phyloP scores from a whole-genome alignment of 2,329 filamentous ascomycete genomes.

The Fusarium newnesense region DNA sequence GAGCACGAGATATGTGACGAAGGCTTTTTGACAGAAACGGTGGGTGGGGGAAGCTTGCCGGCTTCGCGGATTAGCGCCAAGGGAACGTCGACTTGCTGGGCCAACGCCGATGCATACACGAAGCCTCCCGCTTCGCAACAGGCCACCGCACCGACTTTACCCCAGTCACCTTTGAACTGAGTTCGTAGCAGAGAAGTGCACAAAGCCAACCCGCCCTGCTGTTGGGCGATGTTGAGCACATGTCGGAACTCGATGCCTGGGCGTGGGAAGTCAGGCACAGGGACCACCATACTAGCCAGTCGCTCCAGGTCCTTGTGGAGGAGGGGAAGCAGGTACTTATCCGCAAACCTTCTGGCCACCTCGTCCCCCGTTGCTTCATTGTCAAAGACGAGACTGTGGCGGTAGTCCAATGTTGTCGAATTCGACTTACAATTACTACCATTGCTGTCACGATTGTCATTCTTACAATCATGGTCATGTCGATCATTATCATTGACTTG shows the following conservation, averaged over 20 bases:
- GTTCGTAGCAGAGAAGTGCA: slow-evolving; percentile 57
- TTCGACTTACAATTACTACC: background rate
- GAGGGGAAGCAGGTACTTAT: slow-evolving; percentile 56
- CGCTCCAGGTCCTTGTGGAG: slow-evolving; percentile 57
- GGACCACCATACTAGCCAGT: slow-evolving; percentile 46
- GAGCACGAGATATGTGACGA: slow-evolving; percentile 62
- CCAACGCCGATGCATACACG: slow-evolving; percentile 64
- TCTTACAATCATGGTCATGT: slow-evolving; percentile 47
- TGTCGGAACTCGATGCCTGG: slow-evolving; percentile 52
- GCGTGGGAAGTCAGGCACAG: background rate
- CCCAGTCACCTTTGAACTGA: slow-evolving; percentile 60
- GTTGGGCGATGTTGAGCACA: slow-evolving; percentile 54
- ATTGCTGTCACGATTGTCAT: background rate
- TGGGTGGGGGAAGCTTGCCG: slow-evolving; percentile 69
- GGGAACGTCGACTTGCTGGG: slow-evolving; percentile 53
- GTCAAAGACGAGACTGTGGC: slow-evolving; percentile 57
- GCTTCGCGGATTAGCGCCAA: slow-evolving; percentile 64
- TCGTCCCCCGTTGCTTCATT: slow-evolving; percentile 59
- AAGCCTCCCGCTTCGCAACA: slow-evolving; percentile 69
- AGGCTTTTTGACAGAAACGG: slow-evolving; percentile 57
- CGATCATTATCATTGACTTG: slow-evolving; percentile 18
- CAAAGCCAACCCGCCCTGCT: background rate
- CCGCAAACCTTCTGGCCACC: slow-evolving; percentile 53
- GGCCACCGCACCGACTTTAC: slow-evolving; percentile 55
- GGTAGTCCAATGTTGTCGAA: background rate